These are phyloP conservation scores for Furcasterigmium furcatum DNA, from an alignment of 2,329 filamentous ascomycete genomes.

Conservation along the genomic window DNA sequence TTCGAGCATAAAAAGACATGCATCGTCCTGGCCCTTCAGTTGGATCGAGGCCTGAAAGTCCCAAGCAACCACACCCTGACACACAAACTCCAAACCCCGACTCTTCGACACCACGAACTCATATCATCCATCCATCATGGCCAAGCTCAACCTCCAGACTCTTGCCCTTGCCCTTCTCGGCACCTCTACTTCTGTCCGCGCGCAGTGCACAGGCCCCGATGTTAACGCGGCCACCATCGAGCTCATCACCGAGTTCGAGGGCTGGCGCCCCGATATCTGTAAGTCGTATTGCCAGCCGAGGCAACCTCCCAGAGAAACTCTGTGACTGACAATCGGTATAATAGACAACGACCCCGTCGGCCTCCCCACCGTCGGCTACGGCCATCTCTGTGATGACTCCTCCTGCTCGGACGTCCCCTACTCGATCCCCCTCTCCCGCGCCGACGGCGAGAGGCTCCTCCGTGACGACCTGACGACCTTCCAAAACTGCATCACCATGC, in stretches of 20 bases:
- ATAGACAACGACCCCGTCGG: constrained; percentile 32
- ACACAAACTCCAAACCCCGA: no score
- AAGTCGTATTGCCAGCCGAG: no score
- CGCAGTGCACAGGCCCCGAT: not conserved
- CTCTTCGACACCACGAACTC: not conserved
- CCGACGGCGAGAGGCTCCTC: constrained; percentile 30
- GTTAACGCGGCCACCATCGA: not conserved
- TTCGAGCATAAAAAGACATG: no score
- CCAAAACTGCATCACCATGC: constrained; percentile 33
- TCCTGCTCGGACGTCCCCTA: constrained; percentile 36
- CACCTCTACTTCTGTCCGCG: not conserved
- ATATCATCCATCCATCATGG: no score
- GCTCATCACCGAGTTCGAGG: not conserved
- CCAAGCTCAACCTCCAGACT: constrained; percentile 2
- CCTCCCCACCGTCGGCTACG: constrained; percentile 39
- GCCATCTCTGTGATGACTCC: constrained; percentile 33
- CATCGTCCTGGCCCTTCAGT: no score
- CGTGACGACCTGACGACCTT: constrained; percentile 26
- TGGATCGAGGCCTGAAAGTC: no score
- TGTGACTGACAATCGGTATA: no score
- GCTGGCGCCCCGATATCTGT: not conserved
- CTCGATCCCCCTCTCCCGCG: constrained; percentile 30
- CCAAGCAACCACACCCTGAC: no score
- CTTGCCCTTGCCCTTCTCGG: constrained; percentile 5
- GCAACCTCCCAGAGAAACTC: not conserved